phyloP scores from a whole-genome alignment of 768 basidiomycete species.

The Tulasnella sp. region DNA sequence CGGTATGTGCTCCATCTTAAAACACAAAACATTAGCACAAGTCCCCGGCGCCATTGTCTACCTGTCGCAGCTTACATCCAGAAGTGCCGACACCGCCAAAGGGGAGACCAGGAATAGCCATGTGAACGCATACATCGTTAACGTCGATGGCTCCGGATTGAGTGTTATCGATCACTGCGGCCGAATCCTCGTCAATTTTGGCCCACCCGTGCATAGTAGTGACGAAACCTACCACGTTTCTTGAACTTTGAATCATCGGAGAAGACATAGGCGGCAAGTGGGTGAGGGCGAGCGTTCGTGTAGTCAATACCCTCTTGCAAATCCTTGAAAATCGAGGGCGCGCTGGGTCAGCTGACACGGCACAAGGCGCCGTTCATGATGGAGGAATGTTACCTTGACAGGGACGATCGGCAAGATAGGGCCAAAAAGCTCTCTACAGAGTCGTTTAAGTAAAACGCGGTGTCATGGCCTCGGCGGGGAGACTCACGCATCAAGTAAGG shows the following conservation, averaged over 20 bases:
- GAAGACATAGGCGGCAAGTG: conserved; percentile 76
- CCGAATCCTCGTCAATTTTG: not conserved
- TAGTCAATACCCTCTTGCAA: conserved; percentile 68
- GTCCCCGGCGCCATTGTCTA: no score
- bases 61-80: conserved; percentile 69
- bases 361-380: not conserved
- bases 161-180: conserved; percentile 61
- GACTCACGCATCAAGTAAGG: conserved; percentile 71
- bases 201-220: not conserved
- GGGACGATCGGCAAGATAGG: conserved; percentile 73
- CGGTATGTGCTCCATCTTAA: no score
- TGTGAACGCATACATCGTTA: conserved; percentile 67
- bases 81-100: conserved; percentile 71
- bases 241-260: conserved; percentile 56
- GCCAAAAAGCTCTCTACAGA: conserved; percentile 72
- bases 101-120: conserved; percentile 56
- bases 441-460: not conserved
- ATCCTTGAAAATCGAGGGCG: conserved; percentile 28
- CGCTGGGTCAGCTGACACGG: not conserved
- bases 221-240: conserved; percentile 47
- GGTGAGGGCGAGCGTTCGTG: conserved; percentile 61
- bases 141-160: conserved; percentile 64
- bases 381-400: conserved; percentile 42
- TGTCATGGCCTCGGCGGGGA: not conserved
- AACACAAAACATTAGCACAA: no score